Evolutionary conservation across 1,139 yeast genomes (phyloP), one percentile per base, ranked within the genome.

Genomic region (Meyerozyma smithsonii): DNA sequence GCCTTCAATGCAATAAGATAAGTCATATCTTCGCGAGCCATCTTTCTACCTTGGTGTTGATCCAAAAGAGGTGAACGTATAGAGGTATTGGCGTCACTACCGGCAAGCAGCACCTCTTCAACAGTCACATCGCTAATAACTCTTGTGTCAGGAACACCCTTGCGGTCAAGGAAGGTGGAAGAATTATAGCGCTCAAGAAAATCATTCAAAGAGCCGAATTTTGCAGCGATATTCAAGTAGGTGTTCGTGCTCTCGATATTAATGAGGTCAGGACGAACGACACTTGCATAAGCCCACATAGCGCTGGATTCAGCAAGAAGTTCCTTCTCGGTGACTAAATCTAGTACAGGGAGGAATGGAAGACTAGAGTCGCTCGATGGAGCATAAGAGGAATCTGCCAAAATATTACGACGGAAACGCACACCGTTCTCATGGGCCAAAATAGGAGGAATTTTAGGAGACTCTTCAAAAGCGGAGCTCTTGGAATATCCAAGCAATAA

Each of bases 231-330:
- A 42, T 70, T 70, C 48, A 87, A 61, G 51, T 71, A 84, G 1
- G 80, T 66, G 35, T 74, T 71, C 14, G 79, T 60, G 8, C 73
- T 59, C 19, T 67, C 64, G 1, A 54, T 53, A 37, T 65, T 72
- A 23, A 84, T 58, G 28, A 69, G 58, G 1, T 59, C 52, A 0
- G 79, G 80, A 36, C 65, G 59, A 34, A 59, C 55, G 32, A 70
- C 55, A 12, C 74, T 46, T 10, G 77, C 60, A 51, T 74, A 82
- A 3, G 74, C 74, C 81, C 94, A 79, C 10, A 90, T 44, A 0
- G 97, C 97, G 41, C 79, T 72, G 0, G 94, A 79, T 60, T 90
- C 97, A 0, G 84, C 81, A 38, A 85, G 45, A 1, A 86, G 64
- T 45, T 80, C 79, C 1, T 50, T 46, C 4, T 56, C 49, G 5